Percentiles rank a stretch among this genome's conserved stretches.
Conservation (phyloP, 805 yeast genomes). For the Metschnikowia amazonensis region DNA sequence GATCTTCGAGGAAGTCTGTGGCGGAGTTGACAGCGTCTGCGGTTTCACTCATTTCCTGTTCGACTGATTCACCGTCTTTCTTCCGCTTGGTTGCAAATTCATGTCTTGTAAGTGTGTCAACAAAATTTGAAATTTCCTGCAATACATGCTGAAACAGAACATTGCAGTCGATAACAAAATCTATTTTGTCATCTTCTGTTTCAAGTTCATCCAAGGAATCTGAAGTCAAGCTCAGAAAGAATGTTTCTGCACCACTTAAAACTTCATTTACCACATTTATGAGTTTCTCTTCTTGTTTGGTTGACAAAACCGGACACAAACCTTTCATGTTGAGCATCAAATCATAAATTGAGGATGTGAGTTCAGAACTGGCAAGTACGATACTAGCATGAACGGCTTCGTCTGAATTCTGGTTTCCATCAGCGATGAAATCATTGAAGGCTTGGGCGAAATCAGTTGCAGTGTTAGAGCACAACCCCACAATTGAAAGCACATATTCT, state of each 20-base stretch:
- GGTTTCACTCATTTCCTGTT: conserved; percentile 67
- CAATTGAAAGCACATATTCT: conserved; percentile 58
- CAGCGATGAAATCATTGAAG: conserved; percentile 72
- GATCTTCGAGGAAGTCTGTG: conserved; percentile 50
- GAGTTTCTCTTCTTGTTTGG: conserved; percentile 53
- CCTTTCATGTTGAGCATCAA: conserved; percentile 70
- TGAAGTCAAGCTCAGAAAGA: conserved; percentile 57
- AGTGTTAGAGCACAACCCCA: conserved; percentile 64
- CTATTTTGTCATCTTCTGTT: conserved; percentile 65
- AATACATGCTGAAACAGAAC: conserved; percentile 68
- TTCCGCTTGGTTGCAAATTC: conserved; percentile 8
- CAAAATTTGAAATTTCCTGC: conserved; percentile 51
- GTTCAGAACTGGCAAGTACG: conserved; percentile 58
- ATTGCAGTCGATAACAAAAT: conserved; percentile 71
- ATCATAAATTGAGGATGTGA: conserved; percentile 59
- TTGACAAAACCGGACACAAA: conserved; percentile 49
- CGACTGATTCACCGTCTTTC: conserved; percentile 56
- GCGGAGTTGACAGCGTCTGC: conserved; percentile 69
- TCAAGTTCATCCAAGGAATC: conserved; percentile 45
- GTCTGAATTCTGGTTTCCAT: conserved; percentile 51
- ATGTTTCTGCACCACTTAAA: conserved; percentile 59
- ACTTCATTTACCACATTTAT: conserved; percentile 48
- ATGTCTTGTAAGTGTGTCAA: conserved; percentile 47
- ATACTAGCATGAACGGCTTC: conserved; percentile 58
- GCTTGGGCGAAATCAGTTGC: conserved; percentile 80